Percentiles rank a stretch among this genome's conserved stretches.
Evolutionary conservation across 2,329 filamentous ascomycete species (phyloP).

Genomic region (Helotiales sp.): DNA sequence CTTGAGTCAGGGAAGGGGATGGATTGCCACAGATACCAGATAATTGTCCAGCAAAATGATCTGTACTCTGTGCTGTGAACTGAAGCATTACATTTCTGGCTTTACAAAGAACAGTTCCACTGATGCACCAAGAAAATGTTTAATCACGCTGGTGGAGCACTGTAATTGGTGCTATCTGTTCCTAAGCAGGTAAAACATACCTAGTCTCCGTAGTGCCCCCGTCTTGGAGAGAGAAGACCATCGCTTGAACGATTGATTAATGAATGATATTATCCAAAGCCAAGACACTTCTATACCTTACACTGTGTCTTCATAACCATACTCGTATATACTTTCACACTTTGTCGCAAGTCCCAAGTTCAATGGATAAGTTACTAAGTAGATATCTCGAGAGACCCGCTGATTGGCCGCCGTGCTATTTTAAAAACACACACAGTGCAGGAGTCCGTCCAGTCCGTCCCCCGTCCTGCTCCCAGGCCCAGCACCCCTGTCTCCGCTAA

Average conservation of each 20-base stretch:
- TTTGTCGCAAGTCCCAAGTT: neutral
- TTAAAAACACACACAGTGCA: neutral
- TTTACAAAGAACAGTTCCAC: neutral
- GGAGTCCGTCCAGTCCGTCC: no score
- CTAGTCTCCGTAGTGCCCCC: neutral
- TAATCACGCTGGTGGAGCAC: neutral
- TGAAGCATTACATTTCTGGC: neutral
- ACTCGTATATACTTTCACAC: neutral
- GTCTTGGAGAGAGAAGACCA: neutral
- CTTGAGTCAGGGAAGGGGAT: constrained; percentile 9
- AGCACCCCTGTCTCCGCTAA: neutral
- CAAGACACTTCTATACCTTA: neutral
- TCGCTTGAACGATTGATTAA: neutral
- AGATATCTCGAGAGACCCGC: neutral
- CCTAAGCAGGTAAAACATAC: constrained; percentile 5
- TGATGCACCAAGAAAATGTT: constrained; percentile 2
- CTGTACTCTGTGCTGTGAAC: no score
- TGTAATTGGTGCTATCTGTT: constrained; percentile 11
- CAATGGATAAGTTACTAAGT: neutral
- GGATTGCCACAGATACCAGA: neutral
- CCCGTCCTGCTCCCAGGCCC: neutral
- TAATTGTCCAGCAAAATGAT: no score
- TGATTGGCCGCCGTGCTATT: constrained; percentile 4
- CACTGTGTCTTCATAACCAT: neutral
- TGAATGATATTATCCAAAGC: no score